These are phyloP conservation scores for Phyllostachys edulis DNA, from an alignment of 176 grass and related monocot genomes.

Conservation along the genomic window DNA sequence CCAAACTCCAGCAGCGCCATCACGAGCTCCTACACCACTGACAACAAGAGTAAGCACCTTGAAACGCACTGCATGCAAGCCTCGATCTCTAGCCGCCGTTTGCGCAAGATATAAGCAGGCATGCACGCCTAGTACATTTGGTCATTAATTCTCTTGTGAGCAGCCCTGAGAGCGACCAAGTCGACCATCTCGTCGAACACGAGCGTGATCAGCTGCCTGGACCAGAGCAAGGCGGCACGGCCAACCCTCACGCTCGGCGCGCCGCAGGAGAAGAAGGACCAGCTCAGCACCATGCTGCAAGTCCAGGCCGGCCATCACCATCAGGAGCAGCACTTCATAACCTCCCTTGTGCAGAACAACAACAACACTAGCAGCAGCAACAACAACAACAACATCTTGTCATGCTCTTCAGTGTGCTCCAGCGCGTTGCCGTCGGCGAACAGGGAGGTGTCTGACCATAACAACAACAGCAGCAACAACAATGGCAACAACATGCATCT, in stretches of 20 bases:
- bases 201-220: constrained; percentile 50
- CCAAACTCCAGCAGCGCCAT: constrained; percentile 16
- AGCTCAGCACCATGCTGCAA: constrained; percentile 37
- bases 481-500: constrained; percentile 35
- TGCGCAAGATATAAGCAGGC: neutral
- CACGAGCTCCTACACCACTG: constrained; percentile 34
- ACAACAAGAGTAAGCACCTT: constrained; percentile 37
- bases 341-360: constrained; percentile 14
- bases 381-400: constrained; percentile 43
- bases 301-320: constrained; percentile 17
- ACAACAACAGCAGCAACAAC: neutral
- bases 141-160: neutral
- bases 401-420: constrained; percentile 48
- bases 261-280: constrained; percentile 12
- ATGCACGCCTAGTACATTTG: neutral
- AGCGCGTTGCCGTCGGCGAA: constrained; percentile 26
- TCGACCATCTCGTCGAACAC: constrained; percentile 57
- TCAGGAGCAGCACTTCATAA: constrained; percentile 38
- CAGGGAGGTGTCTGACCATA: constrained; percentile 43
- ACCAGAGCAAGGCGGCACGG: constrained; percentile 35
- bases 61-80: neutral
- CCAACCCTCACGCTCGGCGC: constrained; percentile 50
- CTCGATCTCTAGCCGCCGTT: neutral
- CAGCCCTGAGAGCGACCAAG: constrained; percentile 31
- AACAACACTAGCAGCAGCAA: neutral